Evolutionary conservation across 2,329 filamentous ascomycete genomes (phyloP).

Genomic region (Ciborinia camelliae): DNA sequence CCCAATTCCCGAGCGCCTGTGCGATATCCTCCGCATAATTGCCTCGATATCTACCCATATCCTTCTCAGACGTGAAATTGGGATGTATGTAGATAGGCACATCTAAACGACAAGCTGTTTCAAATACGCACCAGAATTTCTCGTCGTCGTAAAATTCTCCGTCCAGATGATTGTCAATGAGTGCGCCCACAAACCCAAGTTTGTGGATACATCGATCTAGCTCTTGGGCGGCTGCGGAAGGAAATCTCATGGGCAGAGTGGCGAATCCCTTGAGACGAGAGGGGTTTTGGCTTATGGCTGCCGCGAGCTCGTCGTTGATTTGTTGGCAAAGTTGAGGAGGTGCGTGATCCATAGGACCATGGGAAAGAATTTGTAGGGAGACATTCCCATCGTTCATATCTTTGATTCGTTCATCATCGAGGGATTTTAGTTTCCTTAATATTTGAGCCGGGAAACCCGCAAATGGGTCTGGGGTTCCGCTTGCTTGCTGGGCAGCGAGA

Average conservation of each 20-base stretch:
- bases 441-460: constrained; percentile 34
- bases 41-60: constrained; percentile 34
- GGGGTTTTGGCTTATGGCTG: constrained; percentile 36
- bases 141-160: constrained; percentile 45
- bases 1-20: constrained; percentile 41
- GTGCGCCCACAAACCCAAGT: constrained; percentile 47
- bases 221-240: constrained; percentile 39
- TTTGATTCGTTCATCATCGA: constrained; percentile 30
- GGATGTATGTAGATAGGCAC: constrained; percentile 46
- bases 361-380: constrained; percentile 35
- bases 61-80: constrained; percentile 37
- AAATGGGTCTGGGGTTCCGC: constrained; percentile 22
- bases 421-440: constrained; percentile 23
- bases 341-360: constrained; percentile 31
- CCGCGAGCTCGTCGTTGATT: constrained; percentile 39
- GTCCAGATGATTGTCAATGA: constrained; percentile 44
- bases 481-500: constrained; percentile 7
- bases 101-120: constrained; percentile 40
- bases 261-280: constrained; percentile 45
- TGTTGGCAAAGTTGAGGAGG: constrained; percentile 20
- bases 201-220: constrained; percentile 42
- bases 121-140: constrained; percentile 40
- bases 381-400: constrained; percentile 33
- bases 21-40: constrained; percentile 36
- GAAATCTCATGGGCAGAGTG: constrained; percentile 42